Percentiles rank a stretch among this genome's conserved stretches.
Evolutionary conservation across 179 eudicot species (phyloP).

Genomic region (Pouteria campechiana): DNA sequence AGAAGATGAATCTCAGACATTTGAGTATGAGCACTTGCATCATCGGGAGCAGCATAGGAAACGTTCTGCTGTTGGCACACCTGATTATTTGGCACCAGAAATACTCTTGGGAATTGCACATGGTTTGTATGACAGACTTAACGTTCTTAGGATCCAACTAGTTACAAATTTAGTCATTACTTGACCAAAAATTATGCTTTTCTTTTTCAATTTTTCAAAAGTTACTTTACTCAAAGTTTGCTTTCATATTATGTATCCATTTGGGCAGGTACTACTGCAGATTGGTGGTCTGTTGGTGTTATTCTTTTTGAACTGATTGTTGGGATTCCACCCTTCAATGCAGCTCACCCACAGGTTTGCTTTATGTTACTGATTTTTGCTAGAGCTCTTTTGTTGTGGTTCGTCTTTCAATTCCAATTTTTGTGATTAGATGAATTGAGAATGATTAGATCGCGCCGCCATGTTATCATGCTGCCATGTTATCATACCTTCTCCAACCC

Average conservation of each 20-base stretch:
- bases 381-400: not conserved
- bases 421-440: too few species aligned
- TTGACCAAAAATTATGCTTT: too few species aligned
- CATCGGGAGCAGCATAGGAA: slow-evolving; percentile 81
- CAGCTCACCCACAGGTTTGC: slow-evolving; percentile 95
- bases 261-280: slow-evolving; percentile 79
- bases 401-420: too few species aligned
- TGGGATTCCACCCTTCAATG: slow-evolving; percentile 98
- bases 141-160: too few species aligned
- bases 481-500: too few species aligned
- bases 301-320: slow-evolving; percentile 90
- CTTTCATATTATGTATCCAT: too few species aligned
- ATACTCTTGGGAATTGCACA: slow-evolving; percentile 98
- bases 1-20: slow-evolving; percentile 60
- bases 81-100: slow-evolving; percentile 99
- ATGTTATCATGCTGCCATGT: too few species aligned
- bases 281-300: slow-evolving; percentile 99
- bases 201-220: too few species aligned
- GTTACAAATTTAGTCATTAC: too few species aligned
- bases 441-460: too few species aligned
- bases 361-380: not conserved
- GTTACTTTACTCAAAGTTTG: too few species aligned
- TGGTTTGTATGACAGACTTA: slow-evolving; percentile 58
- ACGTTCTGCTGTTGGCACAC: slow-evolving; percentile 99
- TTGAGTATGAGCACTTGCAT: slow-evolving; percentile 61